Base-by-base conservation (phyloP, 805 yeast species). In the Saccharomycopsis lassenensis region DNA sequence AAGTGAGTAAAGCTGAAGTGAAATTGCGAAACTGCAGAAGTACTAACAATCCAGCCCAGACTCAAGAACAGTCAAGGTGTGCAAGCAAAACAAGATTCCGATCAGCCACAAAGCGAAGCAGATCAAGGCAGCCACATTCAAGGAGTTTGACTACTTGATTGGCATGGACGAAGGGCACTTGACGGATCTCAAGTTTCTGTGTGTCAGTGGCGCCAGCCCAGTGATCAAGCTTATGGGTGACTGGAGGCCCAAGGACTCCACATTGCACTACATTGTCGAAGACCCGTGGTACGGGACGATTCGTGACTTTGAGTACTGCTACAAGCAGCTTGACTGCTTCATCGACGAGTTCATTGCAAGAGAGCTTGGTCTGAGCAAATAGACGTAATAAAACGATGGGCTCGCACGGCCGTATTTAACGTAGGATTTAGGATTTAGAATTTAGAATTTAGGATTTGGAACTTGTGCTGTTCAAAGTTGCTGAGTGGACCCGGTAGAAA, bases 201-300 rank as follows among this genome's bases (percentile, higher is more conserved):
- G 31, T 16, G 39, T 39, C 12, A 24, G 18, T 18, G 24, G 24
- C 11, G 18, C 39, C 15, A 24, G 18, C n/a, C 21, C 39, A 15
- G 31, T 17, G 7, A 28, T 39, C 8, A 31, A 23, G 20, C 27
- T 39, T 16, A 31, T 39, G 35, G 42, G 42, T 7, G 42, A 39
- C 34, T 39, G 40, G 40, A 36, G 27, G 19, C 40, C 35, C 2
- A 28, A 25, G 21, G 31, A 18, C 8, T 36, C 40, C 7, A 36
- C 20, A 2, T 20, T 36, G 16, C 36, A 31, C n/a, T 36, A 36
- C 16, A 36, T 36, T 27, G 40, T 36, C 4, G 40, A 36, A 16
- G 42, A 39, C 24, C 42, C 42, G n/a, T 39, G 42, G 42, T 39
- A 39, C 19, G 42, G 37, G 12, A 25, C 24, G 4, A 30, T 34